Evolutionary conservation across 306 rosid genomes (phyloP).

Genomic region (Potentilla sterilis): DNA sequence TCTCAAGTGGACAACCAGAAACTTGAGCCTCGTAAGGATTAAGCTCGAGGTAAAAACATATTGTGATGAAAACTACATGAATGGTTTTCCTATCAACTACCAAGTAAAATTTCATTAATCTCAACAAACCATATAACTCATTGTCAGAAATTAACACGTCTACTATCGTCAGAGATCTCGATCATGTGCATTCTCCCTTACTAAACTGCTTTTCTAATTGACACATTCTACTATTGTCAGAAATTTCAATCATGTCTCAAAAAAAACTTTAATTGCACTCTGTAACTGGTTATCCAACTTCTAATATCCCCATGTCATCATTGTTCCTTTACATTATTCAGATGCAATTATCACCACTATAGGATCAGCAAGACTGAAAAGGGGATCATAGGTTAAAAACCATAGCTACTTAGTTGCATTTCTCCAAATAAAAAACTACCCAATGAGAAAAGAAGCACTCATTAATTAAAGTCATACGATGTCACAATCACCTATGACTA

Average conservation of each 20-base stretch:
- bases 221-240: background rate
- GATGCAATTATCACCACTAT: background rate
- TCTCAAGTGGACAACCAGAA: background rate
- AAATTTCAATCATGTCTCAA: background rate
- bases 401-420: too few relatives aligned
- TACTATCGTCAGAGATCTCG: too few relatives aligned
- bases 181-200: background rate
- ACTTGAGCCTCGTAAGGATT: background rate
- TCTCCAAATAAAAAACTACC: too few relatives aligned
- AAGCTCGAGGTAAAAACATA: background rate
- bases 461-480: background rate
- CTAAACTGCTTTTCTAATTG: background rate
- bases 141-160: too few relatives aligned
- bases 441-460: too few relatives aligned
- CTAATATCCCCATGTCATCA: background rate
- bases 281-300: background rate
- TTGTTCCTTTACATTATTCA: background rate
- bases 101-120: background rate
- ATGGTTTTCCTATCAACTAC: background rate
- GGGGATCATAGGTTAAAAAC: background rate
- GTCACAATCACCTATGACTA: background rate
- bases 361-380: background rate
- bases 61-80: background rate
- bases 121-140: too few relatives aligned
- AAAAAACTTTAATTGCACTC: background rate